Conservation (phyloP, 495 filamentous ascomycete genomes). For the Tuber magnatum region DNA sequence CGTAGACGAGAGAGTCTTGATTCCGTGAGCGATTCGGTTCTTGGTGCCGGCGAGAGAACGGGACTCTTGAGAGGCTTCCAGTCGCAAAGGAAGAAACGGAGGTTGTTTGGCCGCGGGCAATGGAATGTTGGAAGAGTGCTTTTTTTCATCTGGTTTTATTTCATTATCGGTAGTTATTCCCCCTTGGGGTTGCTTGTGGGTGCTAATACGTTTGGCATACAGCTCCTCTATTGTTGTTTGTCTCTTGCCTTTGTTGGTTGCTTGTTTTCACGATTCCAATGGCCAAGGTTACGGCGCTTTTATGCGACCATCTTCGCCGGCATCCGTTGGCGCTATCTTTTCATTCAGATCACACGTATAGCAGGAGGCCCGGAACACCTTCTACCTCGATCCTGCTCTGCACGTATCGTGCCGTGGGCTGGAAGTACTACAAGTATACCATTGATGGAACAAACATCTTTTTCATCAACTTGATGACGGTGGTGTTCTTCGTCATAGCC, state of each 20-base stretch:
- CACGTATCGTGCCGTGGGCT: slow-evolving; percentile 90
- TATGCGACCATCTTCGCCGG: slow-evolving; percentile 84
- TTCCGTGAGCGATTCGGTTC: slow-evolving; percentile 75
- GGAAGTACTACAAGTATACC: slow-evolving; percentile 99
- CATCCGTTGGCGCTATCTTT: slow-evolving; percentile 91
- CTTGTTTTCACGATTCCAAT: slow-evolving; percentile 97
- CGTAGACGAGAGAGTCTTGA: slow-evolving; percentile 81
- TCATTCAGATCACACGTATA: slow-evolving; percentile 72
- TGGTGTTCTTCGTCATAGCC: slow-evolving; percentile 86
- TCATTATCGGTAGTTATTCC: slow-evolving; percentile 53
- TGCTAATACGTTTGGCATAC: slow-evolving; percentile 10
- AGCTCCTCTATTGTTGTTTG: slow-evolving; percentile 78
- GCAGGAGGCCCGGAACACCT: slow-evolving; percentile 58
- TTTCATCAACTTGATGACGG: slow-evolving; percentile 87
- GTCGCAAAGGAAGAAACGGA: slow-evolving; percentile 65
- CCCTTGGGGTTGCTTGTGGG: background rate
- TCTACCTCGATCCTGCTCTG: slow-evolving; percentile 87
- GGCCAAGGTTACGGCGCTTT: slow-evolving; percentile 85
- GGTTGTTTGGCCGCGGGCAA: slow-evolving; percentile 88
- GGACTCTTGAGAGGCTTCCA: slow-evolving; percentile 37
- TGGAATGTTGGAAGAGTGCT: slow-evolving; percentile 92
- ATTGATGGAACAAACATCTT: slow-evolving; percentile 98
- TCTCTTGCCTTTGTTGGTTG: slow-evolving; percentile 86
- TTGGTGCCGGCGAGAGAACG: slow-evolving; percentile 57
- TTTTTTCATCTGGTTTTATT: slow-evolving; percentile 96